Evolutionary conservation across 306 rosid species (phyloP), one percentile per base, ranked within the genome.

Genomic region (Lathyrus tuberosus): DNA sequence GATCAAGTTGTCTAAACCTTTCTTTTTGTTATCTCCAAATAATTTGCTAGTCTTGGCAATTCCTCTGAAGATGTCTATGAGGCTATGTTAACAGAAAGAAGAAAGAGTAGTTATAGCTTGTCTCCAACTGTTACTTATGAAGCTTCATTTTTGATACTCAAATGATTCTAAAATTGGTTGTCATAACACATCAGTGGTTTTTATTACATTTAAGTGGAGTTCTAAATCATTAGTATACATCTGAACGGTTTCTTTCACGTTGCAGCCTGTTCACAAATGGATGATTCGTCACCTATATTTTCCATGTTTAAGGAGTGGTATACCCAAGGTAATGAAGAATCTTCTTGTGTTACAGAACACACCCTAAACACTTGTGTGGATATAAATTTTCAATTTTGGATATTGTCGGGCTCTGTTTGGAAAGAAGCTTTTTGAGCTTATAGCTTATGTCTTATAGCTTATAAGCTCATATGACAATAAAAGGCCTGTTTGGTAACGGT

Each of bases 191-290:
- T 43, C 16, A 15, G 4, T 18, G n/a, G 31, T 65, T 59, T 40
- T 76, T 31, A 49, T 57, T 44, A 33, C 49, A 62, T 65, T 43
- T 13, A 8, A 41, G 72, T 76, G 42, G 37, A 41, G 2, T 47
- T 71, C 42, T 41, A 72, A 62, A 49, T 43, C 68, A 62, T 30
- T 68, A 16, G 30, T 75, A 31, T 26, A 66, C 63, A 57, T 71
- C 72, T 83, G 81, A 71, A 8, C 38, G 58, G 49, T 52, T 77
- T 72, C 13, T 42, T 41, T 82, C 37, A 65, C 35, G 10, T 57
- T 77, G 65, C 89, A 95, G 99, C 99, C 99, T 75, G 97, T 95
- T 75, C 96, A 95, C 82, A 95, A 84, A 75, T 95, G 99, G 99
- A 91, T 95, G 97, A 65, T 91, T 73, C 99, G 99, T 33, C 99